Base-by-base conservation (phyloP, 768 basidiomycete species). In the Neoboletus subvelutipes region DNA sequence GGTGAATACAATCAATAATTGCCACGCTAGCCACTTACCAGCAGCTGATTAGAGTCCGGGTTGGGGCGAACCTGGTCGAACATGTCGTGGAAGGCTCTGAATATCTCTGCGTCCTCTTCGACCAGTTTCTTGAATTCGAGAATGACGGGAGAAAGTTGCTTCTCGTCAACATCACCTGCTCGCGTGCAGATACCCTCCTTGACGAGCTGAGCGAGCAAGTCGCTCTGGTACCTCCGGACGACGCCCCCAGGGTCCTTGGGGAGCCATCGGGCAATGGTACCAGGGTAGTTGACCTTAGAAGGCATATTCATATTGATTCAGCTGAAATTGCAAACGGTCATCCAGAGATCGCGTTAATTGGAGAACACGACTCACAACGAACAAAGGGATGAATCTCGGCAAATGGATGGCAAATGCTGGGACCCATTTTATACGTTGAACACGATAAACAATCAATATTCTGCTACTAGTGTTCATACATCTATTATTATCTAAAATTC, bases 191-290 rank as follows among this genome's bases (percentile, higher is more conserved):
- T 17, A 10, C 56, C 48, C 13, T 49, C 49, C 11, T 40, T 20
- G 15, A 75, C 17, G 59, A 71, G 56, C 62, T 59, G 49, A 63
- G 56, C 31, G 71, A 67, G 59, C 67, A 75, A 54, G 61, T 73
- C 47, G 66, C 48, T 59, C 50, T 62, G 50, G 34, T 29, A 50
- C 34, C 13, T 20, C 18, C 43, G 46, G n/a, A 67, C 50, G 46
- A 59, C 26, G 34, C 26, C 33, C 33, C 12, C 31, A 7, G 61
- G 63, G 28, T 65, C 58, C 26, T 52, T 52, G 2, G 61, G 66
- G 11, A 67, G 57, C 61, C 63, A 67, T 52, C 65, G 54, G 13
- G 62, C 59, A 3, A 63, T 60, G 33, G 58, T 58, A 29, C 72
- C 61, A 36, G 60, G 61, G 60, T 72, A 56, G 40, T 34, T 42